Evolutionary conservation across 257 asterid genomes (phyloP), one percentile per base, ranked within the genome.

Genomic region (Mitragyna speciosa): DNA sequence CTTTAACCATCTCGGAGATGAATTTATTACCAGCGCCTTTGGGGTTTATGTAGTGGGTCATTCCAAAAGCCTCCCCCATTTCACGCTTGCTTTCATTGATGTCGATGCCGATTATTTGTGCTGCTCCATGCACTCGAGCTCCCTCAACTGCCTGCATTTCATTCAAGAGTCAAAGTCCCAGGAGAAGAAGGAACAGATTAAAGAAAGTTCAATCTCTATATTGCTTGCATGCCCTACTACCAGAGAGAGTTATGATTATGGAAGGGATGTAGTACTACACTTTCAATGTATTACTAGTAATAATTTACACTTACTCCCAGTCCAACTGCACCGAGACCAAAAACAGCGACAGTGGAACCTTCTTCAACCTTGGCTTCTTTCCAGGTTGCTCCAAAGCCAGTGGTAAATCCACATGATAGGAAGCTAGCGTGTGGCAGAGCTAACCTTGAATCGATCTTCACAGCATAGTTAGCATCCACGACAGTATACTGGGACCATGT

Each of bases 271-370:
- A 36, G 41, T 4, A 36, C 4, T 36, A 36, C 41, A 36, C 41
- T 36, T 36, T 36, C 3, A 36, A 36, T 36, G 41, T 36, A 36
- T 36, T 36, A 36, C 41, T 36, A 36, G 16, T 16, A 9, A 49
- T 49, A 14, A 2, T 56, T 56, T 56, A 28, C 59, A 30, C 76
- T 26, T 31, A 49, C 79, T 26, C 97, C 96, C 16, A 91, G 89
- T 76, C 97, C 97, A 82, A 91, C 97, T n/a, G 96, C 92, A 20
- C 97, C 96, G 67, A 92, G 93, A 83, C 96, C 94, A 58, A 89
- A 79, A 0, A 89, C 93, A 73, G 97, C 97, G 56, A 92, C 89
- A 17, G 87, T 85, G n/a, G 93, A 86, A 30, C 92, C 96, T 33
- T 85, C 84, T 36, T 86, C 85, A n/a, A 92, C 80, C 12, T 54